Evolutionary conservation across 257 asterid genomes (phyloP).

Genomic region (Eustoma russellianum): DNA sequence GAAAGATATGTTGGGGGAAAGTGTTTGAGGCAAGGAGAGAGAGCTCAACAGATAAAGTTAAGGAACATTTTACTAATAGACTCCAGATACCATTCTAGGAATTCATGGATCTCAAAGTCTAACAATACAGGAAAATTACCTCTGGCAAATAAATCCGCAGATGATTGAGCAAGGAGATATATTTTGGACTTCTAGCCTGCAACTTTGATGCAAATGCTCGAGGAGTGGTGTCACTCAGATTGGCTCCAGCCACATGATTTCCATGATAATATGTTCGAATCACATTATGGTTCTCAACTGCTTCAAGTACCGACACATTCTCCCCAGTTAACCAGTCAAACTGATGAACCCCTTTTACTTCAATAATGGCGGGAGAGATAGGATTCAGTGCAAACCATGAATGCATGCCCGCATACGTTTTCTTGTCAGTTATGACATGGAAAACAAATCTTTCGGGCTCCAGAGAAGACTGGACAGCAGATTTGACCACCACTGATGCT

Average conservation of each 20-base stretch:
- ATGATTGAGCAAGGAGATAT: conserved; percentile 91
- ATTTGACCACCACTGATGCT: conserved; percentile 86
- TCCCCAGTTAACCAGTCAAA: conserved; percentile 97
- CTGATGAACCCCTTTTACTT: conserved; percentile 93
- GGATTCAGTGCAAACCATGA: conserved; percentile 95
- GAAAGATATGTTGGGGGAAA: neutral
- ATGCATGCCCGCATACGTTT: conserved; percentile 98
- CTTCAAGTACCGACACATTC: conserved; percentile 97
- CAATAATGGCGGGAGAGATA: conserved; percentile 72
- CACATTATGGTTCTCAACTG: conserved; percentile 71
- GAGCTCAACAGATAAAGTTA: neutral
- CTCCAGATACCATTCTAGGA: too few species aligned
- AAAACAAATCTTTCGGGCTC: conserved; percentile 79
- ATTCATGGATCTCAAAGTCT: neutral
- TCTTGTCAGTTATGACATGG: conserved; percentile 97
- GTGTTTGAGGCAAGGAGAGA: neutral
- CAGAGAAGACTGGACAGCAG: conserved; percentile 71
- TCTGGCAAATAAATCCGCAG: conserved; percentile 95
- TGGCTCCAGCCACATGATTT: conserved; percentile 73
- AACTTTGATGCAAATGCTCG: conserved; percentile 76
- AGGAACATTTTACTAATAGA: neutral
- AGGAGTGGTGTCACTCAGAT: conserved; percentile 72
- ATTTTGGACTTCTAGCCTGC: conserved; percentile 92
- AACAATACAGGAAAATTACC: conserved; percentile 32
- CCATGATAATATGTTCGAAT: conserved; percentile 91